phyloP scores from a whole-genome alignment of 116 monocot genomes.

The Dioscorea cayenensis region DNA sequence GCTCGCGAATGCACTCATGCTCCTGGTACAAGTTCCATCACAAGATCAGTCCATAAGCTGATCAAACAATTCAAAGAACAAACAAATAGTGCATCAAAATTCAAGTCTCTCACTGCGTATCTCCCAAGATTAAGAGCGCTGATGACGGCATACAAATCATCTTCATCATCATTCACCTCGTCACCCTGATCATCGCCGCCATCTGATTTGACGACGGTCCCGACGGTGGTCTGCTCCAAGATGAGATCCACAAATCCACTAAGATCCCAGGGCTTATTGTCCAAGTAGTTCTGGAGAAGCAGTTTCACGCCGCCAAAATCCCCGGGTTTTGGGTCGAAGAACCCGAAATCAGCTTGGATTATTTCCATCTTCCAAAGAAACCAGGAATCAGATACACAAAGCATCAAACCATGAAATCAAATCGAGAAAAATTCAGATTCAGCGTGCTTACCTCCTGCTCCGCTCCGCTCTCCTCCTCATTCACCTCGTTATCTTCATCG shows the following conservation, averaged over 20 bases:
- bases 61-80: neutral
- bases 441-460: neutral
- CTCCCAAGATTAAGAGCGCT: constrained; percentile 49
- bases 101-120: constrained; percentile 32
- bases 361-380: constrained; percentile 10
- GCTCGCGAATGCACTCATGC: constrained; percentile 53
- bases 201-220: constrained; percentile 48
- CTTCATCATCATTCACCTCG: constrained; percentile 17
- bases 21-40: constrained; percentile 21
- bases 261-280: constrained; percentile 42
- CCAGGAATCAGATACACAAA: neutral
- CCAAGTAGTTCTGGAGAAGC: constrained; percentile 30
- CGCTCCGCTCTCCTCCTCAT: neutral
- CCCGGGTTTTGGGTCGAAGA: constrained; percentile 36
- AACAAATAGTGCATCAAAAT: neutral
- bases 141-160: constrained; percentile 42
- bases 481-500: neutral
- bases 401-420: neutral
- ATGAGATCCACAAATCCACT: constrained; percentile 65
- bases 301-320: constrained; percentile 54
- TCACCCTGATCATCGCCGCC: constrained; percentile 16
- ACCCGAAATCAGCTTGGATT: constrained; percentile 30
- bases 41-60: neutral
- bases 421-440: neutral
- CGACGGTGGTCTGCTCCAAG: constrained; percentile 65